These are phyloP conservation scores for Alternaria arbusti DNA, from an alignment of 2,329 filamentous ascomycete genomes.

Conservation along the genomic window DNA sequence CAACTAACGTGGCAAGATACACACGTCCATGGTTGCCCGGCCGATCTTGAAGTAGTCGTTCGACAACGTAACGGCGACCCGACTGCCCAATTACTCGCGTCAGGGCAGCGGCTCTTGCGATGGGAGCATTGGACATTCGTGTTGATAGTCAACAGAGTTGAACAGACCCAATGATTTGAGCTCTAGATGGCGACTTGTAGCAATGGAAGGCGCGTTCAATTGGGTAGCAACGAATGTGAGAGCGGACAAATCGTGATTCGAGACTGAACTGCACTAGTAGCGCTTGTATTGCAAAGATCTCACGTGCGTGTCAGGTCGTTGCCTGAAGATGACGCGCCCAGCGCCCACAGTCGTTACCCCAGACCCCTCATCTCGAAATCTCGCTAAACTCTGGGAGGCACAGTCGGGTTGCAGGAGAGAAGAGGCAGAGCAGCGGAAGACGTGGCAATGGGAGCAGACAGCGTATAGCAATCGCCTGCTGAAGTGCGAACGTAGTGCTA, in stretches of 20 bases:
- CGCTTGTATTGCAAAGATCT: not conserved
- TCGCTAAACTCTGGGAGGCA: not conserved
- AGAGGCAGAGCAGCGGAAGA: not conserved
- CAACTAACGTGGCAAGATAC: slow-evolving; percentile 5
- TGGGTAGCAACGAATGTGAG: not conserved
- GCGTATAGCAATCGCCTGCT: not conserved
- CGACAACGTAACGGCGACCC: slow-evolving; percentile 18
- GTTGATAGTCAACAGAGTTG: not conserved
- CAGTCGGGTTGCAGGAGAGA: not conserved
- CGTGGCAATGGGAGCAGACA: not conserved
- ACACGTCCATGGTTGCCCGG: slow-evolving; percentile 1
- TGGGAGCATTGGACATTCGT: not conserved
- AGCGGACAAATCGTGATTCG: not conserved
- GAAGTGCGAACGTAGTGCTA: not conserved
- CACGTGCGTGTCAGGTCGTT: not conserved
- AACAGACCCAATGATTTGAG: not conserved
- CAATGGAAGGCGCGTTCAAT: not conserved
- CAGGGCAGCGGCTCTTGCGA: slow-evolving; percentile 6
- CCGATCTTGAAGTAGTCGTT: slow-evolving; percentile 4
- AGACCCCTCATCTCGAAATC: not conserved
- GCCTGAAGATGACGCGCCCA: not conserved
- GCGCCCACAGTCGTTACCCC: not conserved
- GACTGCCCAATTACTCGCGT: slow-evolving; percentile 14
- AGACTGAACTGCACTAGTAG: not conserved
- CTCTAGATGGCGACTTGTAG: not conserved